These are phyloP conservation scores for Colletotrichum simmondsii DNA, from an alignment of 2,329 filamentous ascomycete genomes.

Conservation along the genomic window DNA sequence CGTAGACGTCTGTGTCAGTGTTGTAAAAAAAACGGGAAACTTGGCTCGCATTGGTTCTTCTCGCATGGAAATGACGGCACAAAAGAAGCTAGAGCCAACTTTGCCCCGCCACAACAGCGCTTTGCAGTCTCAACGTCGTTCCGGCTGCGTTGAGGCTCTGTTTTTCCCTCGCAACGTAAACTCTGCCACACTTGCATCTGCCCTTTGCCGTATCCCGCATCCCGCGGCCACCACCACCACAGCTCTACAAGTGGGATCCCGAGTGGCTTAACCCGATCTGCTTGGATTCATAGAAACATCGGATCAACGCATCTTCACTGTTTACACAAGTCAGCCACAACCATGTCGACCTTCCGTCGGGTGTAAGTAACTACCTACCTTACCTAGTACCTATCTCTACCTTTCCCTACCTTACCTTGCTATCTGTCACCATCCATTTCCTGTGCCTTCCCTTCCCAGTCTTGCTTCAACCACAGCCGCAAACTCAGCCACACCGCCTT, in stretches of 20 bases:
- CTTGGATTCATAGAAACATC: neutral
- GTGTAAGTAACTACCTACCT: conserved; percentile 19
- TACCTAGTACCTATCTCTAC: neutral
- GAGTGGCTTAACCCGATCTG: neutral
- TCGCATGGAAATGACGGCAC: neutral
- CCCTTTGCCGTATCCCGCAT: neutral
- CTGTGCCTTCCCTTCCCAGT: neutral
- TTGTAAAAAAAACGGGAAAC: neutral
- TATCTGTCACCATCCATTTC: neutral
- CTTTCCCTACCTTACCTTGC: neutral
- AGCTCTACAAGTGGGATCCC: neutral
- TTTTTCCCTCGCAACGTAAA: neutral
- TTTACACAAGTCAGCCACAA: neutral
- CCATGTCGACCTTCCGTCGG: conserved; percentile 30
- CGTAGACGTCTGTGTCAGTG: conserved; percentile 2
- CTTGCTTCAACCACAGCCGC: neutral
- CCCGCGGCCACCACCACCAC: neutral
- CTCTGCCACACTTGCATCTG: neutral
- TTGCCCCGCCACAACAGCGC: neutral
- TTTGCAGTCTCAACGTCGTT: neutral
- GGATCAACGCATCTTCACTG: neutral
- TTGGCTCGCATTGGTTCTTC: neutral
- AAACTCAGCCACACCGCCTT: conserved; percentile 4
- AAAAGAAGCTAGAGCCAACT: neutral
- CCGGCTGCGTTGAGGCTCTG: neutral